Percentiles rank a stretch among this genome's conserved stretches.
phyloP scores from a whole-genome alignment of 1,284 basidiomycete genomes.

The Heterobasidion occidentale region DNA sequence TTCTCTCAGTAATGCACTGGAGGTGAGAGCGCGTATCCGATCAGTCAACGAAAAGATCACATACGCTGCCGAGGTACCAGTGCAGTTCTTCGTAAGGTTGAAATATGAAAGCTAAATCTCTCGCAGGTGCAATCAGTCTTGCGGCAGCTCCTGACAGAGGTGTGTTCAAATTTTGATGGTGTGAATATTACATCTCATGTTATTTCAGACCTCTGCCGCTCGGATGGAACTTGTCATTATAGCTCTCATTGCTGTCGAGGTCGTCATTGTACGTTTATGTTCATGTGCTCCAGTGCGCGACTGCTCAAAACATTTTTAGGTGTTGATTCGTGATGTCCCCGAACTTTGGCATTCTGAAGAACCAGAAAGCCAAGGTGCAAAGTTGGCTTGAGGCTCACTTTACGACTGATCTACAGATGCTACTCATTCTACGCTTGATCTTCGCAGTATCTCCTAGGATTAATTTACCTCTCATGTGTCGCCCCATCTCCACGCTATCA shows the following conservation, averaged over 20 bases:
- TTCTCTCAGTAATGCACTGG: constrained; percentile 71
- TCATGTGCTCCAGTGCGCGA: background rate
- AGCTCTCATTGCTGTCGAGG: constrained; percentile 83
- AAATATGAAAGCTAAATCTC: constrained; percentile 4
- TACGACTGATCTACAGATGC: too few species aligned
- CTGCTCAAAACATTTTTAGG: constrained; percentile 5
- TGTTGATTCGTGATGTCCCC: constrained; percentile 12
- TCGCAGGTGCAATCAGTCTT: constrained; percentile 61
- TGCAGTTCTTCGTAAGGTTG: constrained; percentile 13
- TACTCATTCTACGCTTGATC: too few species aligned
- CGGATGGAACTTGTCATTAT: constrained; percentile 92
- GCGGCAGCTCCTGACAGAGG: constrained; percentile 73
- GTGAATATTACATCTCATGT: background rate
- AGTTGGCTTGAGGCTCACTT: background rate
- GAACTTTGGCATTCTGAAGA: constrained; percentile 6
- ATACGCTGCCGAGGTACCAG: constrained; percentile 76
- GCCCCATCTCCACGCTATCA: too few species aligned
- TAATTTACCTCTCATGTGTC: too few species aligned
- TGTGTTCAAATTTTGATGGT: constrained; percentile 17
- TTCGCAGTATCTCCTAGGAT: too few species aligned
- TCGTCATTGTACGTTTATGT: constrained; percentile 62
- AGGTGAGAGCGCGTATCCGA: constrained; percentile 72
- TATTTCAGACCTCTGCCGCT: constrained; percentile 66
- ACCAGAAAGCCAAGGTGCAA: background rate
- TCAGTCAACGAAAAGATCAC: constrained; percentile 89